phyloP scores from a whole-genome alignment of 2,329 filamentous ascomycete species.

The Penicillium sp. region DNA sequence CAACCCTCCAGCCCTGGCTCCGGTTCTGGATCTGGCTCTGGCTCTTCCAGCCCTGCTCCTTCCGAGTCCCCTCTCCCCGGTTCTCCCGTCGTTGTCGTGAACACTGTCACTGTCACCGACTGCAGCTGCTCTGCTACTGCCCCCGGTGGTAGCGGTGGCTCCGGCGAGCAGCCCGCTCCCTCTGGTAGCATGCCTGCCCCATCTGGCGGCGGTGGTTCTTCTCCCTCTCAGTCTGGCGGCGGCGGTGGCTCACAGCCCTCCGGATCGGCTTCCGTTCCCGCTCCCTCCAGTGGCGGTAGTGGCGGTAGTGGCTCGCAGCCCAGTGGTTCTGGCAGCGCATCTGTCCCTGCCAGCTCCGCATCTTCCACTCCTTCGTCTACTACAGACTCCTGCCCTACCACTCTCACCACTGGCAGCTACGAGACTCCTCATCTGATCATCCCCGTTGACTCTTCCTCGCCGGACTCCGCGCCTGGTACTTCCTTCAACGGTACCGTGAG shows the following conservation, averaged over 20 bases:
- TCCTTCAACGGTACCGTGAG: constrained; percentile 60
- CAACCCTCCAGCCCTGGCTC: not conserved
- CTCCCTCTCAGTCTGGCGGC: constrained; percentile 10
- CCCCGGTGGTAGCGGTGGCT: constrained; percentile 6
- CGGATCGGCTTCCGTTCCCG: constrained; percentile 3
- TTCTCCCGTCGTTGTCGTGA: constrained; percentile 15
- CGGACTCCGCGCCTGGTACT: constrained; percentile 56
- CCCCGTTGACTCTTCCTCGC: constrained; percentile 57
- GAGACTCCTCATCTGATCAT: constrained; percentile 66
- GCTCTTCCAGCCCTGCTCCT: not conserved
- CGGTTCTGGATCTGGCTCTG: not conserved
- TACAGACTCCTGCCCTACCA: constrained; percentile 44
- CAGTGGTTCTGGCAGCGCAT: constrained; percentile 5
- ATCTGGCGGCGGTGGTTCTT: constrained; percentile 7
- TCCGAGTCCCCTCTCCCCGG: constrained; percentile 8
- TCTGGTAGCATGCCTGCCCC: constrained; percentile 1
- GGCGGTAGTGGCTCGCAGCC: constrained; percentile 3
- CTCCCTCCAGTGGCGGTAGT: constrained; percentile 1
- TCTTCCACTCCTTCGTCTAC: constrained; percentile 13
- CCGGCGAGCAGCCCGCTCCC: constrained; percentile 8
- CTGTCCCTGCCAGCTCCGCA: constrained; percentile 13
- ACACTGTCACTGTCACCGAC: constrained; percentile 23
- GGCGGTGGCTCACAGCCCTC: constrained; percentile 13
- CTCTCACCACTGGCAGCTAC: constrained; percentile 48
- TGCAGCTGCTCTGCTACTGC: constrained; percentile 19